Conservation (phyloP, 345 rosid species). For the Sisymbrium altissimum region DNA sequence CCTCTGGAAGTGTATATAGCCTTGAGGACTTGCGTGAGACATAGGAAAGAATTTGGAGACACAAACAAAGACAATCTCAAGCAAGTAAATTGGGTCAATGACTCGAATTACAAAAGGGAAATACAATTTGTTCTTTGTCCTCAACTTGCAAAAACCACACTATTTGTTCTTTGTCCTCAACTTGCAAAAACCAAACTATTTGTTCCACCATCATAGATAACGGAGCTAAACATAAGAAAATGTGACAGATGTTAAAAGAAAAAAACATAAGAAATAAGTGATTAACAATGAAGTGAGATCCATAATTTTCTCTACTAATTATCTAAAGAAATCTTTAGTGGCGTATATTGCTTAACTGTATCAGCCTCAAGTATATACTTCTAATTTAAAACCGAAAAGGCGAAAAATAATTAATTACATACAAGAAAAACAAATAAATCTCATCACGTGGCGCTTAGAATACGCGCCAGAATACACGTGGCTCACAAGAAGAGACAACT, state of each 20-base stretch:
- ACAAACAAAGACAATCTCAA: neutral
- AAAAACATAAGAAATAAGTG: neutral
- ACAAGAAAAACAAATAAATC: neutral
- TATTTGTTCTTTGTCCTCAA: conserved; percentile 5
- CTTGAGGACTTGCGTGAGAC: neutral
- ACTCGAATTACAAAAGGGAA: neutral
- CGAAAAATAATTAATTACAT: neutral
- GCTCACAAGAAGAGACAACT: neutral
- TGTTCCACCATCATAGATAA: conserved; percentile 4
- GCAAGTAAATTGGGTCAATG: neutral
- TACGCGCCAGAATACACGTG: conserved; percentile 17
- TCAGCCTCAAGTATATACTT: neutral
- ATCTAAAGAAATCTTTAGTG: conserved; percentile 15
- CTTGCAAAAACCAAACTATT: neutral
- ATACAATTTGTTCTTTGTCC: neutral
- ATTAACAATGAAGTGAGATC: neutral
- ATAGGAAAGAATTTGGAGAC: neutral
- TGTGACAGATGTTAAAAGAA: neutral
- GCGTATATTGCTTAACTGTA: conserved; percentile 20
- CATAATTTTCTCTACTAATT: neutral
- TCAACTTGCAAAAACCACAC: neutral
- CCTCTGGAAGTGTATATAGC: neutral
- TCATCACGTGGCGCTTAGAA: conserved; percentile 17
- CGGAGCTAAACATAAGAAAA: neutral
- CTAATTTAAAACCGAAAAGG: neutral